A percentile compares a stretch with the other conserved stretches of the same genome.
These are phyloP conservation scores for Wickerhamomyces kurtzmanii DNA, from an alignment of 805 yeast species.

Conservation along the genomic window DNA sequence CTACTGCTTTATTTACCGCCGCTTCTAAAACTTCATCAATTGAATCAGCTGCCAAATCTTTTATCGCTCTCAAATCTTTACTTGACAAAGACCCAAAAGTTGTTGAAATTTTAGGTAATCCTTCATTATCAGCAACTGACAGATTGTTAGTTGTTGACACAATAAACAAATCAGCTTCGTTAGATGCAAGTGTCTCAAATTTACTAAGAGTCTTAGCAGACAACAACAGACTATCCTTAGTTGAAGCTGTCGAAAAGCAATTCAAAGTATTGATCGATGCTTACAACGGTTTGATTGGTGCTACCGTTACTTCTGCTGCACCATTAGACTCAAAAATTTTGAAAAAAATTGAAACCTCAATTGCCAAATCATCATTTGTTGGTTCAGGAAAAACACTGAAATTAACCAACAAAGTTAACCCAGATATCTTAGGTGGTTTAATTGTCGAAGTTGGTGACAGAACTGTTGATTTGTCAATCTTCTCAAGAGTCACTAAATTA, in stretches of 20 bases:
- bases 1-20: conserved; percentile 88
- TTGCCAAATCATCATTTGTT: conserved; percentile 69
- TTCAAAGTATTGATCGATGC: conserved; percentile 79
- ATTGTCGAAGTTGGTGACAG: conserved; percentile 94
- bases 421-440: conserved; percentile 92
- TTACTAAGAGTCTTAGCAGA: conserved; percentile 81
- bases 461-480: conserved; percentile 88
- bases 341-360: conserved; percentile 68
- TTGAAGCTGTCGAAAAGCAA: conserved; percentile 56
- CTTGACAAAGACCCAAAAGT: conserved; percentile 58
- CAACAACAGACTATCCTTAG: conserved; percentile 81
- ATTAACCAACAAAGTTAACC: conserved; percentile 73
- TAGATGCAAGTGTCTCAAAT: conserved; percentile 69
- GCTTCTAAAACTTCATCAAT: conserved; percentile 74
- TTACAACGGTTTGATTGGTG: conserved; percentile 85
- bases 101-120: conserved; percentile 57
- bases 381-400: conserved; percentile 82
- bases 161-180: conserved; percentile 31
- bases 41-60: conserved; percentile 59
- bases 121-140: conserved; percentile 70
- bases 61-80: conserved; percentile 45
- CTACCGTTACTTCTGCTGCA: conserved; percentile 80
- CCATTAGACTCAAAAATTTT: conserved; percentile 76
- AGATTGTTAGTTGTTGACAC: conserved; percentile 62
- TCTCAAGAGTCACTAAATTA: conserved; percentile 77